A percentile compares a stretch with the other conserved stretches of the same genome.
These are phyloP conservation scores for Aspergillus sp. DNA, from an alignment of 2,329 filamentous ascomycete genomes.

Conservation along the genomic window DNA sequence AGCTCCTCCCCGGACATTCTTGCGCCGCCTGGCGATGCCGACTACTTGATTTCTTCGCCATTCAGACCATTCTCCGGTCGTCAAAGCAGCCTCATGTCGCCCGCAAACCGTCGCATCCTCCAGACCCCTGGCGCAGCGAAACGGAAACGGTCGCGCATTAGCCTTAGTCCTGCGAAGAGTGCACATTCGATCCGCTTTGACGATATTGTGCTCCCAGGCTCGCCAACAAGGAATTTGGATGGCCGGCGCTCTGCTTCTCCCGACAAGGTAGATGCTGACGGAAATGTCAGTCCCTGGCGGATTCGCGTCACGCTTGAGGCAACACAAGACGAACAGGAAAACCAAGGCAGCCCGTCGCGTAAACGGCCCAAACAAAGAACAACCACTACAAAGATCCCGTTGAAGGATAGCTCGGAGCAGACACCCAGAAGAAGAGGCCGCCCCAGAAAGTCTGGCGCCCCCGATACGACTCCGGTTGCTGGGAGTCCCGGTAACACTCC, in stretches of 20 bases:
- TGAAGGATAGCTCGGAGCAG: slow-evolving; percentile 39
- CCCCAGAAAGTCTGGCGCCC: slow-evolving; percentile 42
- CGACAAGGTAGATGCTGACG: slow-evolving; percentile 37
- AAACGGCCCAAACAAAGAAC: slow-evolving; percentile 34
- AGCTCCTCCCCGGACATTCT: slow-evolving; percentile 46
- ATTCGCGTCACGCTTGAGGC: slow-evolving; percentile 51
- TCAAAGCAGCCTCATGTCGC: slow-evolving; percentile 39
- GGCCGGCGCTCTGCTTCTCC: slow-evolving; percentile 36
- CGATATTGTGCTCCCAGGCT: slow-evolving; percentile 43
- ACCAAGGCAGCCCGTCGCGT: slow-evolving; percentile 30
- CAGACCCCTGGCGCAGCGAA: slow-evolving; percentile 30
- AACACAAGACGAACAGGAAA: slow-evolving; percentile 41
- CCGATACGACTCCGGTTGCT: slow-evolving; percentile 36
- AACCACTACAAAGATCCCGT: slow-evolving; percentile 42
- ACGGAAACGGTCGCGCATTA: slow-evolving; percentile 35
- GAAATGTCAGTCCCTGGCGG: slow-evolving; percentile 48
- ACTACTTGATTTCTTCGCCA: slow-evolving; percentile 45
- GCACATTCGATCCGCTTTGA: slow-evolving; percentile 43
- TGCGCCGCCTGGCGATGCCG: slow-evolving; percentile 42
- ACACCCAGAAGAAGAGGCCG: slow-evolving; percentile 45
- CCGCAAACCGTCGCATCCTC: slow-evolving; percentile 31
- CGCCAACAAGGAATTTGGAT: slow-evolving; percentile 34
- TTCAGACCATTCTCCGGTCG: slow-evolving; percentile 39
- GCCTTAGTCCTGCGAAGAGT: slow-evolving; percentile 36
- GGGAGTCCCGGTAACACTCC: slow-evolving; percentile 33